A percentile compares a stretch with the other conserved stretches of the same genome.
These are phyloP conservation scores for Wickerhamomyces xylosicus DNA, from an alignment of 805 yeast genomes.

Conservation along the genomic window DNA sequence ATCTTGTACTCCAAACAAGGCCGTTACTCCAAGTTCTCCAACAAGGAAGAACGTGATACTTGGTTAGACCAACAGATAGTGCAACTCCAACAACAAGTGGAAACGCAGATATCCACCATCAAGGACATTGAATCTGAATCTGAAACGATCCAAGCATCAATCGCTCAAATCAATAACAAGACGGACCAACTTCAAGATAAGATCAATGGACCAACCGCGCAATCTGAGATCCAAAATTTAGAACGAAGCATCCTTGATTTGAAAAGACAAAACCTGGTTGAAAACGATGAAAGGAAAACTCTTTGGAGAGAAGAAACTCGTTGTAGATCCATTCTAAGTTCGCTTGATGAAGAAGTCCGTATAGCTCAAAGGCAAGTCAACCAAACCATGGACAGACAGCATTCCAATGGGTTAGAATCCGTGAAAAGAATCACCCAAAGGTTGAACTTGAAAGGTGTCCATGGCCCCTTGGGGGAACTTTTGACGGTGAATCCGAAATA, in stretches of 20 bases:
- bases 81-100: constrained; percentile 20
- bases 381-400: constrained; percentile 67
- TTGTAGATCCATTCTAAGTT: constrained; percentile 42
- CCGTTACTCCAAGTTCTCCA: constrained; percentile 47
- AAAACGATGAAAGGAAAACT: constrained; percentile 57
- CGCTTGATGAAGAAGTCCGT: constrained; percentile 43
- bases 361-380: constrained; percentile 49
- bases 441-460: constrained; percentile 53
- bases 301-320: constrained; percentile 77
- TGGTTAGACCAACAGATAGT: constrained; percentile 53
- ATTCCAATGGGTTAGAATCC: constrained; percentile 58
- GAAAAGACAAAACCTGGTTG: constrained; percentile 30
- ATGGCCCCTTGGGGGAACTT: constrained; percentile 81
- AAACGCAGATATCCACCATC: constrained; percentile 18
- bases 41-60: constrained; percentile 47
- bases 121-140: constrained; percentile 6
- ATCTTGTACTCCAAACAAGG: constrained; percentile 61
- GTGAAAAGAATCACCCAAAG: constrained; percentile 53
- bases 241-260: constrained; percentile 20
- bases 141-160: constrained; percentile 12
- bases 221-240: constrained; percentile 14
- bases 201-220: constrained; percentile 25
- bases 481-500: constrained; percentile 75
- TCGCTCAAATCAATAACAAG: constrained; percentile 17
- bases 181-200: constrained; percentile 23